Percentiles rank a stretch among this genome's conserved stretches.
Conservation (phyloP, 768 basidiomycete genomes). For the Tylopilus vinaceipallidus region DNA sequence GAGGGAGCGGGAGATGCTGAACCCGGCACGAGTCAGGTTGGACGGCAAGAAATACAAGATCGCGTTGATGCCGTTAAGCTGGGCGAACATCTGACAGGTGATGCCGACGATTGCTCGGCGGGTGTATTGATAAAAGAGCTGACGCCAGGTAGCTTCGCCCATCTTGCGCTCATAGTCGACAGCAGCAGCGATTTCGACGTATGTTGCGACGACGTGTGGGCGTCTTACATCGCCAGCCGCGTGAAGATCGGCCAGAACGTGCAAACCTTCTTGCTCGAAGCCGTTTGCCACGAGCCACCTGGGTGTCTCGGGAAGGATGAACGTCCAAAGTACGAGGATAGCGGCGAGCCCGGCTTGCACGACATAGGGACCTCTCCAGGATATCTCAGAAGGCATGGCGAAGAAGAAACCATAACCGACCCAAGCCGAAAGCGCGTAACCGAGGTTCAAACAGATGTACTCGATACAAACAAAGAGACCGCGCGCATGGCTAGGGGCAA, state of each 20-base stretch:
- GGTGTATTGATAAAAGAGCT: conserved; percentile 50
- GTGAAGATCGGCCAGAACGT: conserved; percentile 57
- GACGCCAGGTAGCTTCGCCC: conserved; percentile 44
- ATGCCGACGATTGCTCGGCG: conserved; percentile 50
- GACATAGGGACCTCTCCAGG: conserved; percentile 57
- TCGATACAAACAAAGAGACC: conserved; percentile 55
- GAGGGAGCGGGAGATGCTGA: conserved; percentile 41
- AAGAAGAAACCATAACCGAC: conserved; percentile 51
- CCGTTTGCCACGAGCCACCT: conserved; percentile 57
- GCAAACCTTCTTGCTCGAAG: conserved; percentile 47
- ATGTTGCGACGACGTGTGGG: conserved; percentile 43
- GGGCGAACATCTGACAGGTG: conserved; percentile 53
- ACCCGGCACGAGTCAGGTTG: conserved; percentile 50
- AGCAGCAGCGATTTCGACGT: conserved; percentile 40
- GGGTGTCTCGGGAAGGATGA: conserved; percentile 50
- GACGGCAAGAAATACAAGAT: conserved; percentile 58
- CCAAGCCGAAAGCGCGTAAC: conserved; percentile 50
- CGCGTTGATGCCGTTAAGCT: conserved; percentile 56
- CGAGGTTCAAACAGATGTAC: conserved; percentile 50
- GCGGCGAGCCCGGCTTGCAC: conserved; percentile 50
- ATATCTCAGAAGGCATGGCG: conserved; percentile 42
- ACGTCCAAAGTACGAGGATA: conserved; percentile 46
- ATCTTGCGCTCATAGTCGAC: conserved; percentile 39
- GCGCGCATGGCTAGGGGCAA: conserved; percentile 45
- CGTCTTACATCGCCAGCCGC: conserved; percentile 46